Conservation (phyloP, 2,329 filamentous ascomycete species). For the Fusarium gaditjirri region DNA sequence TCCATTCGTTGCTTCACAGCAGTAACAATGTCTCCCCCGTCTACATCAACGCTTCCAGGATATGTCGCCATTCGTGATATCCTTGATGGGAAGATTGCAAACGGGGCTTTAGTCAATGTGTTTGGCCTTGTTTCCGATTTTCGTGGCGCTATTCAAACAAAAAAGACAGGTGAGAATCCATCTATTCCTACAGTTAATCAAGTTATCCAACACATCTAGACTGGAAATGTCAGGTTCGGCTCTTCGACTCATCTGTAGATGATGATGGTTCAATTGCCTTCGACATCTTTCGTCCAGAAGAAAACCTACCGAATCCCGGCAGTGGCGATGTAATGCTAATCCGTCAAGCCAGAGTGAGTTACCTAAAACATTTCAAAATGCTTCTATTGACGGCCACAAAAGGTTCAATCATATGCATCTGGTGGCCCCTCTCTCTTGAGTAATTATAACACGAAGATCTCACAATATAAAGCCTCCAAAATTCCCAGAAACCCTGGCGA, state of each 20-base stretch:
- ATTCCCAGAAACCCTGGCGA: slow-evolving; percentile 51
- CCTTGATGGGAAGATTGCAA: slow-evolving; percentile 51
- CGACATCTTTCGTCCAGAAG: slow-evolving; percentile 67
- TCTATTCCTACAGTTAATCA: neutral
- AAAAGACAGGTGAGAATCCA: slow-evolving; percentile 58
- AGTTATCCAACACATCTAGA: slow-evolving; percentile 53
- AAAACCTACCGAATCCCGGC: slow-evolving; percentile 60
- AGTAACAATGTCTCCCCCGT: slow-evolving; percentile 10
- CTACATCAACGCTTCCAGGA: slow-evolving; percentile 31
- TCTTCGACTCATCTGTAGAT: slow-evolving; percentile 69
- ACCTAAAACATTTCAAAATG: neutral
- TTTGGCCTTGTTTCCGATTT: slow-evolving; percentile 78
- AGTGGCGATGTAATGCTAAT: slow-evolving; percentile 57
- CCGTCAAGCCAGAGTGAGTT: slow-evolving; percentile 63
- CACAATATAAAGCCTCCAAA: slow-evolving; percentile 53
- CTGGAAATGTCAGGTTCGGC: slow-evolving; percentile 67
- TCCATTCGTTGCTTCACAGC: slow-evolving; percentile 7
- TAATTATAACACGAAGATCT: slow-evolving; percentile 55
- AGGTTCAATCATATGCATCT: slow-evolving; percentile 56
- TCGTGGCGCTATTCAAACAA: slow-evolving; percentile 62
- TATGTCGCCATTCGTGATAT: slow-evolving; percentile 53
- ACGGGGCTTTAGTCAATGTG: slow-evolving; percentile 60
- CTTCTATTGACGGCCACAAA: slow-evolving; percentile 12
- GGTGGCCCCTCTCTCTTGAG: slow-evolving; percentile 56
- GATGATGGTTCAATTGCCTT: slow-evolving; percentile 57